These are phyloP conservation scores for Verticillium dahliae DNA, from an alignment of 2,329 filamentous ascomycete species.

Conservation along the genomic window DNA sequence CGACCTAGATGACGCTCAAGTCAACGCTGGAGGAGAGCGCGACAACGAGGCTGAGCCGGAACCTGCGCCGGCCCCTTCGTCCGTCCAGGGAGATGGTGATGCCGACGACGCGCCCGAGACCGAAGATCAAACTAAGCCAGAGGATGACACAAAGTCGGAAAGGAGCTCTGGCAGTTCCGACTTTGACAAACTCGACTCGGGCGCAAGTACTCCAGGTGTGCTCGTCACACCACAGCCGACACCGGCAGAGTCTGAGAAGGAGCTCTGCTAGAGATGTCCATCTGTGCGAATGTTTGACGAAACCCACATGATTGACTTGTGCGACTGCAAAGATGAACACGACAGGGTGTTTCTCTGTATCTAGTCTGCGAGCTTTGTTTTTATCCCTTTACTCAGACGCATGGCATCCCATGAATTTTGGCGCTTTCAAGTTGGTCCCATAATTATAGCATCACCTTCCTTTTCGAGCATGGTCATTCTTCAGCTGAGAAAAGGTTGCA, in stretches of 20 bases:
- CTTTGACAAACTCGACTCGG: constrained; percentile 12
- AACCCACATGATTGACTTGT: background rate
- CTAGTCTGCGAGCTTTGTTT: background rate
- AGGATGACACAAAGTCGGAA: constrained; percentile 10
- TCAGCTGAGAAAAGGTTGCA: background rate
- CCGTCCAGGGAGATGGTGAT: background rate
- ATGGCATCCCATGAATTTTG: background rate
- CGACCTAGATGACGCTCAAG: constrained; percentile 51
- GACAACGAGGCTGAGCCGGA: constrained; percentile 6
- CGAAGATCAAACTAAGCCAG: background rate
- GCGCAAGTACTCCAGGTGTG: constrained; percentile 8
- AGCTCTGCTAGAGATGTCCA: constrained; percentile 3
- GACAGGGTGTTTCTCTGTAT: background rate
- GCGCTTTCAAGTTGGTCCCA: background rate
- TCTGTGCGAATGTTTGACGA: background rate
- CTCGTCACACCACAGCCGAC: constrained; percentile 21
- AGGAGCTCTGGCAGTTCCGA: constrained; percentile 9
- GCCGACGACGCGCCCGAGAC: background rate
- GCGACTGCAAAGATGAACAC: background rate
- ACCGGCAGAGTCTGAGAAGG: constrained; percentile 20
- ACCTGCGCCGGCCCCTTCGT: background rate
- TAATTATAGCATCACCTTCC: background rate
- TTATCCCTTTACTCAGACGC: background rate
- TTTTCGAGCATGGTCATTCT: background rate
- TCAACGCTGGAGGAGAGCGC: constrained; percentile 44